Conservation (phyloP, 129 eudicot genomes). For the Lonicera japonica region DNA sequence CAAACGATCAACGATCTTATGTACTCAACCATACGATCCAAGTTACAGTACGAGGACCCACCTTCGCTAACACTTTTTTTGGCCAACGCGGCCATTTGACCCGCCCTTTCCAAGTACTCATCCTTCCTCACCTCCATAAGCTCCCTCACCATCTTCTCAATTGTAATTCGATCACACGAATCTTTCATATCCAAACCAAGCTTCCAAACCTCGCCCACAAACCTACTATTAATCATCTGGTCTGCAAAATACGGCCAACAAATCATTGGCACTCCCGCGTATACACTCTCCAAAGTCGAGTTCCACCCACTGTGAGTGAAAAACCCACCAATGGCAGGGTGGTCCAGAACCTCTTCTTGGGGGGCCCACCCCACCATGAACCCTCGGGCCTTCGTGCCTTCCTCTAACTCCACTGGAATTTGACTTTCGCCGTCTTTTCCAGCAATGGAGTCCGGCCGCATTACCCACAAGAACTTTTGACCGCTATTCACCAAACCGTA, state of each 20-base stretch:
- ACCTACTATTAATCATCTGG: conserved; percentile 22
- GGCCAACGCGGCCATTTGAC: conserved; percentile 5
- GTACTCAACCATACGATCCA: conserved; percentile 11
- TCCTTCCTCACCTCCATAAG: conserved; percentile 20
- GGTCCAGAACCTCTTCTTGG: conserved; percentile 20
- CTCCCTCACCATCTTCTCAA: conserved; percentile 19
- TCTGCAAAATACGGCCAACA: conserved; percentile 27
- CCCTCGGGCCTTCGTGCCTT: conserved; percentile 13
- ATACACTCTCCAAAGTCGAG: conserved; percentile 21
- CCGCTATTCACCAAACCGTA: conserved; percentile 20
- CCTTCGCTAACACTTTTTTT: conserved; percentile 13
- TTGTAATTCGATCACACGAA: conserved; percentile 4
- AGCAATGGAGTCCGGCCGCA: conserved; percentile 10
- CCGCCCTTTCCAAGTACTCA: conserved; percentile 13
- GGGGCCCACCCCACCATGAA: conserved; percentile 30
- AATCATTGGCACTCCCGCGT: conserved; percentile 25
- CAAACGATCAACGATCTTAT: neutral
- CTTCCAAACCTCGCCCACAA: conserved; percentile 26
- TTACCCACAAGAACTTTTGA: conserved; percentile 20
- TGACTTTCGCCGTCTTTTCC: conserved; percentile 8
- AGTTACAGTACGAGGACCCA: conserved; percentile 13
- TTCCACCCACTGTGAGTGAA: conserved; percentile 36
- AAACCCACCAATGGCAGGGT: conserved; percentile 27
- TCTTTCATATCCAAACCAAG: conserved; percentile 24
- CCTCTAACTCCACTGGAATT: conserved; percentile 13